Evolutionary conservation across 306 rosid species (phyloP), one percentile per base, ranked within the genome.

Genomic region (Cucurbita moschata): DNA sequence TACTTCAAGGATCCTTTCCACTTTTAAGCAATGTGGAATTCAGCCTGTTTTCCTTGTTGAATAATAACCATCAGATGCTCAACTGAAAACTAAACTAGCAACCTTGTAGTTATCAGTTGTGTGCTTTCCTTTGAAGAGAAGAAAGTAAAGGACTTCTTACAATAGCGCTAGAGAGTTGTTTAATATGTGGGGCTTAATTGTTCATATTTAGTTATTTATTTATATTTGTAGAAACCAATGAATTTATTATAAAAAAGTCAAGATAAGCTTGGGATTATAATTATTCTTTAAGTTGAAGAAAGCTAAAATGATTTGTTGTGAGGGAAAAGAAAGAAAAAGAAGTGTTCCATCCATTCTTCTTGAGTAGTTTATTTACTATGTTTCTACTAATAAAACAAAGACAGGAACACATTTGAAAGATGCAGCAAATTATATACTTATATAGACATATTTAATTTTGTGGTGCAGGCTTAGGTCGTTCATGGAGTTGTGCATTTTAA

Each of bases 401-500:
- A n/a, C 18, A 2, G 6, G 4, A 19, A 5, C 40, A 23, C 73
- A 47, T 67, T 67, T 67, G 18, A 12, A 42, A n/a, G 42, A 67
- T 46, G 19, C 42, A 67, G 15, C 56, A 47, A 46, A 44, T 44
- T 67, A 18, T 64, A 40, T 39, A 13, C 15, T 46, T 5, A 67
- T 76, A 47, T 59, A 74, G 43, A 54, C 8, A 37, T 39, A 5
- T 54, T 5, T 37, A 14, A 71, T 53, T 68, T 76, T 64, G 83
- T 77, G 78, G 63, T 74, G 73, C 91, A 93, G 97, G 82, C 96
- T 93, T 71, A 87, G 97, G 83, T 85, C 98, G 30, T 91, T 87
- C 79, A 90, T 93, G 97, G 98, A 90, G 83, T 79, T 93, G 74
- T 93, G 97, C 81, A 93, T 93, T 75, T 86, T 93, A 81, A 78